Percentiles rank a stretch among this genome's conserved stretches.
These are phyloP conservation scores for Picea abies DNA, from an alignment of 83 land plant genomes.

Conservation along the genomic window DNA sequence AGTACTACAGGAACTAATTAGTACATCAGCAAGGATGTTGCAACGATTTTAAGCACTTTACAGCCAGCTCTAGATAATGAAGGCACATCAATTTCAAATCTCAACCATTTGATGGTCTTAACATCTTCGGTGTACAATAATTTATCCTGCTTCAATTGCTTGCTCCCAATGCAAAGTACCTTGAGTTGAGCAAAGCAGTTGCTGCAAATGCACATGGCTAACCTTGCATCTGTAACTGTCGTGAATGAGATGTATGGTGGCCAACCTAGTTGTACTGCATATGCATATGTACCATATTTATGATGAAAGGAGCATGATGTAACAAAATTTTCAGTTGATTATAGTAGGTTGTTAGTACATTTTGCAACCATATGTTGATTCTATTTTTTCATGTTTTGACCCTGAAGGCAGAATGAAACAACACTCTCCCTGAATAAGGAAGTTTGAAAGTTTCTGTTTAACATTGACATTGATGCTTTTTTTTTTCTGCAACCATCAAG, in stretches of 20 bases:
- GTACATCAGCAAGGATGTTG: neutral
- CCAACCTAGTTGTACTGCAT: neutral
- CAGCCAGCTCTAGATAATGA: neutral
- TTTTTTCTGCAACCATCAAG: neutral
- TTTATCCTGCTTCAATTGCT: neutral
- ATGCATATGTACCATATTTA: slow-evolving; percentile 12
- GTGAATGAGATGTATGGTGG: neutral
- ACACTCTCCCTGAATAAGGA: neutral
- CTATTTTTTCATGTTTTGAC: neutral
- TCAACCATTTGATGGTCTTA: neutral
- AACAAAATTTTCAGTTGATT: neutral
- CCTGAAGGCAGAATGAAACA: neutral
- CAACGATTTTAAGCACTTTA: neutral
- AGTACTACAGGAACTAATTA: neutral
- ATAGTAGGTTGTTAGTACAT: neutral
- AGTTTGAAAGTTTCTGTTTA: neutral
- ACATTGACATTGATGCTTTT: neutral
- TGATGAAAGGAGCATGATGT: neutral
- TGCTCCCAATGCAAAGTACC: neutral
- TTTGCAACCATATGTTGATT: too few species aligned
- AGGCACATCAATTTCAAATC: neutral
- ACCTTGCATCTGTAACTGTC: neutral
- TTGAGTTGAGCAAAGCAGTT: neutral
- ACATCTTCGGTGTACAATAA: slow-evolving; percentile 3
- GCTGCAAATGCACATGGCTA: neutral